phyloP scores from a whole-genome alignment of 176 grass and related monocot genomes.

The Phyllostachys edulis region DNA sequence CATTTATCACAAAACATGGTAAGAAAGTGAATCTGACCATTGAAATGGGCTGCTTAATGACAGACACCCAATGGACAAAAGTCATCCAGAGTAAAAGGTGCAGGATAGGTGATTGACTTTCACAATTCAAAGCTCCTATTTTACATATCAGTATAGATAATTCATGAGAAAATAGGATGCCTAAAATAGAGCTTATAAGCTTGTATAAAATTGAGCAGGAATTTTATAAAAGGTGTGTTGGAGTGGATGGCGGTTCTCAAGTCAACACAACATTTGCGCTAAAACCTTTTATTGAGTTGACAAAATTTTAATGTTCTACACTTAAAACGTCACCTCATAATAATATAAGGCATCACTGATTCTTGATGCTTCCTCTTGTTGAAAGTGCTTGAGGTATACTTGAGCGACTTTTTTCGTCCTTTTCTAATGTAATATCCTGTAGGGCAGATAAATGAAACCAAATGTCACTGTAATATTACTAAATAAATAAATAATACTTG shows the following conservation, averaged over 20 bases:
- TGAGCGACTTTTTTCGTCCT: conserved; percentile 48
- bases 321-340: conserved; percentile 71
- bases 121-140: background rate
- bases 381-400: conserved; percentile 61
- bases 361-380: conserved; percentile 72
- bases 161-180: conserved; percentile 16
- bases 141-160: conserved; percentile 1
- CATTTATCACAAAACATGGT: background rate
- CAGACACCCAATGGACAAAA: background rate
- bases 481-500: background rate
- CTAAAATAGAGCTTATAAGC: conserved; percentile 1
- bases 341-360: conserved; percentile 83
- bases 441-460: conserved; percentile 36
- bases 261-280: background rate
- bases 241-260: conserved; percentile 17
- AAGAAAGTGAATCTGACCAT: background rate
- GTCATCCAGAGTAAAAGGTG: background rate
- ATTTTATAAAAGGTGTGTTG: background rate
- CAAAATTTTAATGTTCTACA: conserved; percentile 24
- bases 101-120: background rate
- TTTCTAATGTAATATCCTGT: conserved; percentile 64
- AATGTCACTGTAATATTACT: background rate
- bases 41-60: background rate
- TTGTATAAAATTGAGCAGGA: conserved; percentile 3
- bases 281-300: background rate